Base-by-base conservation (phyloP, 169 alveolate genomes). In the Plasmodium relictum region DNA sequence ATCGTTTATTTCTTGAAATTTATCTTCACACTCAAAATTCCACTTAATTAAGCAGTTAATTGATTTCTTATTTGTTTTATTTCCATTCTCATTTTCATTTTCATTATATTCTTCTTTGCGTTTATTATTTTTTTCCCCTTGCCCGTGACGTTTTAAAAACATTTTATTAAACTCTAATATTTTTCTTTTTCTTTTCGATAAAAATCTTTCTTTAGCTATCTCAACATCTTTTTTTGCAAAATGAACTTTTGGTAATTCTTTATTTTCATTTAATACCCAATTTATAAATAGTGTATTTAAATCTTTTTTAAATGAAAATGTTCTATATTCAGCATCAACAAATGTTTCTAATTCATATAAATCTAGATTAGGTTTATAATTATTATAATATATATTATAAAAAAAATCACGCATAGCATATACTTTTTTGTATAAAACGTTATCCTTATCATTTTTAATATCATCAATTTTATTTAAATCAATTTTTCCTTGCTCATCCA, bases 391-490 rank as follows among this genome's bases (percentile, higher is more conserved):
- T 10, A 86, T 22, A 20, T 16, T 86, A 74, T 86, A 86, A 70
- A 86, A 86, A 66, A 58, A 86, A 52, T 86, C 92, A 10, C 92
- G 66, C 92, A 86, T 86, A 18, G 92, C 92, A 63, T 86, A 86
- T 6, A 86, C 88, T 54, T 86, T 86, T 39, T 86, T 86, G 41
- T 86, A 86, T 50, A 86, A 71, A 24, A 59, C 22, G 22, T 62
- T 86, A 39, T 86, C 61, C 42, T 70, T 58, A 63, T 86, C 92
- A 69, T 86, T 86, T 71, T 86, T 86, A 9, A 86, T 86, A 71
- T 86, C 92, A 41, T 86, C 88, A 16, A 86, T 86, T 71, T 39
- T 86, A 24, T 86, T 86, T 63, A 86, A 52, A n/a, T 86, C 92
- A 8, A 86, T 41, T 86, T 59, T 86, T 39, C 65, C 54, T 22